These are phyloP conservation scores for Chalaropsis thielavioides DNA, from an alignment of 2,329 filamentous ascomycete genomes.

Conservation along the genomic window DNA sequence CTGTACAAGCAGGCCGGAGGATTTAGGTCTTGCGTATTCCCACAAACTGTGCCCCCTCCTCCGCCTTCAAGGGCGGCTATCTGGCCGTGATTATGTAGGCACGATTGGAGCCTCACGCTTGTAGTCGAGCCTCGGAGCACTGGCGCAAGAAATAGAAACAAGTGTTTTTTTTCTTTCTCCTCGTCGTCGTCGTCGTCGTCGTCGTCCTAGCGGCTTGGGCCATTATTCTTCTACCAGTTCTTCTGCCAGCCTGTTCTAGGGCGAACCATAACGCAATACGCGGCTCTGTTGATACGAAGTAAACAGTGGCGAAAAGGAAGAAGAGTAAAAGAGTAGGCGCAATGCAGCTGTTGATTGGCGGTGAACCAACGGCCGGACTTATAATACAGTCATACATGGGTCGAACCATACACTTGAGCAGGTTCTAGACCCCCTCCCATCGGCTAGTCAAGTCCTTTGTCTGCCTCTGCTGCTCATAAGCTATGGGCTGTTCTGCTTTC, in stretches of 20 bases:
- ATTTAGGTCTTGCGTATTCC: too few species aligned
- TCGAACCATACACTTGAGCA: background rate
- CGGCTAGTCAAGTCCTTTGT: background rate
- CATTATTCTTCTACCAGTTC: background rate
- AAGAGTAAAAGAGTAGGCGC: background rate
- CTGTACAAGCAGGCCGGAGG: too few species aligned
- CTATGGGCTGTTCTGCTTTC: too few species aligned
- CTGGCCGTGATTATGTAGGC: background rate
- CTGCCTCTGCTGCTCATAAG: background rate
- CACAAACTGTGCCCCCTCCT: background rate
- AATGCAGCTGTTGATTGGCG: background rate
- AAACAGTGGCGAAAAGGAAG: background rate
- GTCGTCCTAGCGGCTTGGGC: background rate
- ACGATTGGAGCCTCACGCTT: background rate
- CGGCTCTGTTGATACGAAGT: background rate
- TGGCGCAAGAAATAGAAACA: background rate
- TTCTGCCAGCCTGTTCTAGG: background rate
- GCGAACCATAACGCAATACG: background rate
- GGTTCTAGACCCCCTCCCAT: background rate
- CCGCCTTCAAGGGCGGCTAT: background rate
- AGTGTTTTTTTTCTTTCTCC: too few species aligned
- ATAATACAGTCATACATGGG: background rate
- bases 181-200: background rate
- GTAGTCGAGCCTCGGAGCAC: background rate
- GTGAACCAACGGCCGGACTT: background rate